Evolutionary conservation across 2,329 filamentous ascomycete species (phyloP).

Genomic region (Chaetomiaceae sp.): DNA sequence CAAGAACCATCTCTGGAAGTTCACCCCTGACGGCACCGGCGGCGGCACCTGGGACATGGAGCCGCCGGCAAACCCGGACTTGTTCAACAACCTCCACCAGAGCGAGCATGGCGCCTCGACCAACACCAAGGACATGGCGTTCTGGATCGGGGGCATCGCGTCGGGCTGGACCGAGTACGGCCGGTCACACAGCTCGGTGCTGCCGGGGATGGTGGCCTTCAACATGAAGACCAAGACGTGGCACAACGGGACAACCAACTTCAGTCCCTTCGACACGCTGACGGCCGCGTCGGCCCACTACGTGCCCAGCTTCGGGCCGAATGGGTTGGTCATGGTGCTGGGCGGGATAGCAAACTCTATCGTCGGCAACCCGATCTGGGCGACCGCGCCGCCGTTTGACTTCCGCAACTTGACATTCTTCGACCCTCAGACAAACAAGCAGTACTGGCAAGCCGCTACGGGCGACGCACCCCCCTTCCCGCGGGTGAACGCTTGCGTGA

Average conservation of each 20-base stretch:
- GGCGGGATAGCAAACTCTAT: constrained; percentile 7
- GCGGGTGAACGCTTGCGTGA: constrained; percentile 9
- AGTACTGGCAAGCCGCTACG: constrained; percentile 14
- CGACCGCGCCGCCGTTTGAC: neutral
- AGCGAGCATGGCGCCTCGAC: constrained; percentile 10
- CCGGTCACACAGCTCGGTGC: constrained; percentile 4
- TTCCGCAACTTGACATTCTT: constrained; percentile 20
- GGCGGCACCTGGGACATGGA: constrained; percentile 12
- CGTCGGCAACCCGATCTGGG: neutral
- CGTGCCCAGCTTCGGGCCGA: constrained; percentile 15
- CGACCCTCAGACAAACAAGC: constrained; percentile 17
- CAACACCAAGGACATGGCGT: constrained; percentile 13
- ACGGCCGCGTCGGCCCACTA: constrained; percentile 8
- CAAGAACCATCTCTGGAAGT: constrained; percentile 17
- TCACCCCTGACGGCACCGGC: constrained; percentile 16
- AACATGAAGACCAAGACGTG: constrained; percentile 16
- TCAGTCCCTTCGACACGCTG: constrained; percentile 15
- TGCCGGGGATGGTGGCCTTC: constrained; percentile 19
- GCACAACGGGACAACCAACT: constrained; percentile 14
- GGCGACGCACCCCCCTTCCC: constrained; percentile 11
- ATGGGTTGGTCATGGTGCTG: constrained; percentile 17
- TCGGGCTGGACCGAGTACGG: constrained; percentile 16
- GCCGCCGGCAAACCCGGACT: constrained; percentile 3
- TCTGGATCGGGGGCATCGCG: constrained; percentile 15
- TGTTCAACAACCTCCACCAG: constrained; percentile 8